Conservation (phyloP, 2,329 filamentous ascomycete species). For the Hyphodiscus sp. region DNA sequence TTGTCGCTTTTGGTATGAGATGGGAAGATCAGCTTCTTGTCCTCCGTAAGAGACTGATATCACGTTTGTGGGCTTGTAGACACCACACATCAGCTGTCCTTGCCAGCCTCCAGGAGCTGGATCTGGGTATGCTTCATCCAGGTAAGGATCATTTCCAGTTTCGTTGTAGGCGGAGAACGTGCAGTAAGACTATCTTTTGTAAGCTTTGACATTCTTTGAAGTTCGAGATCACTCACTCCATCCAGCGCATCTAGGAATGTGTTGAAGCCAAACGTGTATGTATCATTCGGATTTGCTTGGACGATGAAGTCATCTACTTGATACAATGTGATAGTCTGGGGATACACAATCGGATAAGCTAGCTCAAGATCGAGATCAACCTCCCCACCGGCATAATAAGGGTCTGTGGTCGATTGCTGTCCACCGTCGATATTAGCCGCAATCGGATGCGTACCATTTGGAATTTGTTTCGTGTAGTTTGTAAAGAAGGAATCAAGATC, state of each 20-base stretch:
- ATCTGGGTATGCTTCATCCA: slow-evolving; percentile 16
- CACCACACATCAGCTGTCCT: slow-evolving; percentile 30
- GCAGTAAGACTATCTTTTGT: slow-evolving; percentile 34
- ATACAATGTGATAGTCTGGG: slow-evolving; percentile 33
- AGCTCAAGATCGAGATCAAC: slow-evolving; percentile 31
- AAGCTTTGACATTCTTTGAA: slow-evolving; percentile 3
- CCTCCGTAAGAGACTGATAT: slow-evolving; percentile 49
- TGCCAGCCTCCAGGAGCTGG: slow-evolving; percentile 21
- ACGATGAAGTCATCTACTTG: slow-evolving; percentile 35
- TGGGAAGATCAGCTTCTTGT: slow-evolving; percentile 44
- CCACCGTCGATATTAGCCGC: slow-evolving; percentile 34
- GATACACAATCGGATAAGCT: slow-evolving; percentile 33
- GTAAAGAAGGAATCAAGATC: slow-evolving; percentile 32
- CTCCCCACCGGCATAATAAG: slow-evolving; percentile 26
- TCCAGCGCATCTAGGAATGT: slow-evolving; percentile 41
- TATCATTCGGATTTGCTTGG: slow-evolving; percentile 16
- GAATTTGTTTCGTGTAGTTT: slow-evolving; percentile 25
- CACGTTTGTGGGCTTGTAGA: slow-evolving; percentile 42
- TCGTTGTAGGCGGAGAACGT: slow-evolving; percentile 34
- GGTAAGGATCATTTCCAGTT: slow-evolving; percentile 30
- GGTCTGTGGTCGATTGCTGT: slow-evolving; percentile 22
- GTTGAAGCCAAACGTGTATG: slow-evolving; percentile 36
- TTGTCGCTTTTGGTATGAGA: slow-evolving; percentile 46
- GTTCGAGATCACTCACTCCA: slow-evolving; percentile 23
- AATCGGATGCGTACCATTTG: slow-evolving; percentile 27